Evolutionary conservation across 306 rosid genomes (phyloP), one percentile per base, ranked within the genome.

Genomic region (Psophocarpus tetragonolobus): DNA sequence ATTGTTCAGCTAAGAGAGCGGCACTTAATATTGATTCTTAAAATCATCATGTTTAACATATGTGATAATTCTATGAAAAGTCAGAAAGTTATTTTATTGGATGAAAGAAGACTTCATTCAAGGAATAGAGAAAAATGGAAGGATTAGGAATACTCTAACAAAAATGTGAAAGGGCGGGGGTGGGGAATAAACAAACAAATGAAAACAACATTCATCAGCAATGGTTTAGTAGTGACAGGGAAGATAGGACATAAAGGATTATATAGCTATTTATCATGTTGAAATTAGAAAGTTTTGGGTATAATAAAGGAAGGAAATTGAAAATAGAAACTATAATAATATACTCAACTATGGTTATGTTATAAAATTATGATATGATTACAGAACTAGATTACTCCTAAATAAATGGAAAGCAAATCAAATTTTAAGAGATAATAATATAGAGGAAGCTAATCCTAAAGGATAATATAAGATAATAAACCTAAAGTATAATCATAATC

Each of bases 61-160:
- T 56, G 44, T 14, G 27, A 74, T 44, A 64, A 24, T 42, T 30
- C 42, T 33, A 67, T 38, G 44, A 80, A 41, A 54, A 71, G 20
- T n/a, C 41, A 18, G 10, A 38, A 32, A 29, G 7, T 18, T 74
- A 58, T 41, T 29, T 58, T 39, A 39, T 17, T 32, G 44, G 47
- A 60, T 36, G 13, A 18, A 44, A 14, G 62, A 60, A 41, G 3
- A 74, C 12, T 56, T 39, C 65, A 12, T 13, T 61, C 10, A 62
- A 75, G 53, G 18, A 54, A 35, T n/a, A 29, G 70, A 26, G 21
- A 13, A 38, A 17, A 39, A 42, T 36, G 17, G 53, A 27, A 51
- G 15, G 38, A 71, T 32, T 14, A 20, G 63, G 74, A 70, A 69
- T 9, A n/a, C 58, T 17, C 45, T 29, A 17, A 41, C 57, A 24